phyloP scores from a whole-genome alignment of 306 rosid genomes.

The Astragalus membranaceus region DNA sequence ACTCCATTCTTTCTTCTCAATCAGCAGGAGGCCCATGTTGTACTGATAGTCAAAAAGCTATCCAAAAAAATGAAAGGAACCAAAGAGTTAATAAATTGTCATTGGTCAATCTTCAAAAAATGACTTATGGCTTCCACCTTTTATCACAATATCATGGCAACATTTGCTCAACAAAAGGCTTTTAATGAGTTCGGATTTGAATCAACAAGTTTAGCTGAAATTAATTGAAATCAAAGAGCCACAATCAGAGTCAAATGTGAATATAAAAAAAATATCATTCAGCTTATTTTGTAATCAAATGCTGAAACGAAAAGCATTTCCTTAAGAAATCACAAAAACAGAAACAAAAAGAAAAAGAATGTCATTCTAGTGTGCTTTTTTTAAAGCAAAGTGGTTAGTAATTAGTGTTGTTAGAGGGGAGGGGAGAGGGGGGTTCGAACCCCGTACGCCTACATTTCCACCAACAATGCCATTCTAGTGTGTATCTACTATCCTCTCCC shows the following conservation, averaged over 20 bases:
- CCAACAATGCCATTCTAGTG: no score
- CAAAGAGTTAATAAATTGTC: neutral
- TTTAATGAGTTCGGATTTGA: neutral
- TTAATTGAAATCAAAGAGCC: neutral
- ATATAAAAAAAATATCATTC: neutral
- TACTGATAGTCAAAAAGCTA: slow-evolving; percentile 88
- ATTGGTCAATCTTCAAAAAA: slow-evolving; percentile 1
- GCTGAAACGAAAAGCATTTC: neutral
- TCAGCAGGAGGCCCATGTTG: slow-evolving; percentile 86
- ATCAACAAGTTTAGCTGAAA: neutral
- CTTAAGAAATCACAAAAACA: neutral
- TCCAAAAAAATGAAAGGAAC: slow-evolving; percentile 12
- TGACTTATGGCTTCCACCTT: neutral
- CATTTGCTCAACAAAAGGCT: neutral
- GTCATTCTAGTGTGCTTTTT: no score
- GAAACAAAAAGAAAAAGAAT: neutral
- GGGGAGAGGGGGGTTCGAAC: no score
- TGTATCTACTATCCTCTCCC: neutral
- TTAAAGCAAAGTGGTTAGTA: no score
- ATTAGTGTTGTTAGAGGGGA: no score
- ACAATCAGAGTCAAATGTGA: neutral
- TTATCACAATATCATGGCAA: neutral
- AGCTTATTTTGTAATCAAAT: neutral
- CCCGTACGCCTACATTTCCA: no score
- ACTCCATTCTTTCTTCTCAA: slow-evolving; percentile 77